Conservation (phyloP, 768 basidiomycete species). For the Macrolepiota albuminosa region DNA sequence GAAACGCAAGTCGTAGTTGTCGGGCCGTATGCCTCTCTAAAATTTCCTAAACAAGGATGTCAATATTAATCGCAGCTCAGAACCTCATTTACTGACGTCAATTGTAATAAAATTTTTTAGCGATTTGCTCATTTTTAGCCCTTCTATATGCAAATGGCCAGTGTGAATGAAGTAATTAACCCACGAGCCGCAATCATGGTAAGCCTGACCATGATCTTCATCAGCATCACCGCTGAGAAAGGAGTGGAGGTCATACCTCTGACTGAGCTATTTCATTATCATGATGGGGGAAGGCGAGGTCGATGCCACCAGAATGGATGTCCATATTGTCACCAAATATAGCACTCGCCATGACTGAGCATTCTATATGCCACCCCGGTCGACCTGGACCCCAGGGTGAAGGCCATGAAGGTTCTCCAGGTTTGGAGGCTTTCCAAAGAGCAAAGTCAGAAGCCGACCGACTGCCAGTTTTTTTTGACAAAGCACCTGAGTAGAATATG, state of each 20-base stretch:
- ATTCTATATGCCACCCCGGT: conserved; percentile 99
- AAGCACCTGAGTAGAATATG: conserved; percentile 25
- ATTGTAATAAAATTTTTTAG: conserved; percentile 99
- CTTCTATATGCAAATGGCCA: conserved; percentile 96
- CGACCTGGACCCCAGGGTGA: conserved; percentile 96
- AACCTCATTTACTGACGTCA: conserved; percentile 45
- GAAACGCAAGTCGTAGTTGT: conserved; percentile 87
- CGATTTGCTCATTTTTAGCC: conserved; percentile 98
- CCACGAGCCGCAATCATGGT: conserved; percentile 89
- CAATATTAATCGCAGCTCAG: conserved; percentile 2
- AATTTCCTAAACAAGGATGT: conserved; percentile 59
- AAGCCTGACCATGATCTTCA: conserved; percentile 54
- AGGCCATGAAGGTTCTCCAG: conserved; percentile 95
- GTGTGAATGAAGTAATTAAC: conserved; percentile 99
- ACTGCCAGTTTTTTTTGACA: conserved; percentile 51
- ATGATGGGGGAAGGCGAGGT: conserved; percentile 98
- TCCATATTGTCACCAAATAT: conserved; percentile 90
- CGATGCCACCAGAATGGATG: conserved; percentile 96
- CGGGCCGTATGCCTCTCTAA: conserved; percentile 77
- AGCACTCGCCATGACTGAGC: conserved; percentile 95
- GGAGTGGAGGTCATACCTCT: conserved; percentile 52
- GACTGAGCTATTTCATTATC: conserved; percentile 98
- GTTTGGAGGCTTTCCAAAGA: conserved; percentile 95
- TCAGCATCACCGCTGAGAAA: neutral
- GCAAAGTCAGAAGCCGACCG: conserved; percentile 92